Evolutionary conservation across 2,329 filamentous ascomycete genomes (phyloP), one percentile per base, ranked within the genome.

Genomic region (Colletotrichum sojae): DNA sequence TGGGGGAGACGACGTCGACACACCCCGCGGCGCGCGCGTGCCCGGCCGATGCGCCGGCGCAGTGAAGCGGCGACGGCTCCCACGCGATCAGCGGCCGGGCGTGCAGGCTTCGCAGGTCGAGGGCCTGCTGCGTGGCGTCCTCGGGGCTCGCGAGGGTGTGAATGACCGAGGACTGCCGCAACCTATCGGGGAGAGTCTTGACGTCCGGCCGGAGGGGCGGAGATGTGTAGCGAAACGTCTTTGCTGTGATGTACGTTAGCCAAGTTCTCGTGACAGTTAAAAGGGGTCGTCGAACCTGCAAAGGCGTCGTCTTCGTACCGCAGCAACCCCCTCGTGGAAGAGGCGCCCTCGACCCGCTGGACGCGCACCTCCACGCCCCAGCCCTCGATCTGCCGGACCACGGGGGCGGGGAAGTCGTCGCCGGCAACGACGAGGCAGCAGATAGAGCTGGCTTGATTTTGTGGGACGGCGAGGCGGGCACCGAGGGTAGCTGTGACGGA

Each of bases 401-500:
- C 51, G 9, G 25, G 31, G 4, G 10, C n/a, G 5, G 56, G 61
- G 10, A 58, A 60, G 56, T 64, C 66, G 10, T 49, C 31, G 0
- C 59, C 68, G 10, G 58, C 64, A 1, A 46, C 25, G 18, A 69
- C 13, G 25, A 70, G 58, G 18, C 59, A 70, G 5, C 31, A 59
- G 1, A 70, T 12, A 0, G 59, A 27, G 48, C 15, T 36, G 49
- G 58, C 39, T 10, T 56, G 48, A 16, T 22, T 40, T 25, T 45
- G 22, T 8, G 54, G 49, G 4, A 70, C 59, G 5, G 57, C 68
- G 20, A 70, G 59, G 3, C 64, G 58, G 9, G 68, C 64, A 31
- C 68, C 68, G 18, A 68, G 64, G 3, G 68, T 68, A 43, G 53
- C 68, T 70, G 45, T 70, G 45, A 16, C 15, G 16, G 4, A 5